These are phyloP conservation scores for Handroanthus guayacan DNA, from an alignment of 257 asterid species.

Conservation along the genomic window DNA sequence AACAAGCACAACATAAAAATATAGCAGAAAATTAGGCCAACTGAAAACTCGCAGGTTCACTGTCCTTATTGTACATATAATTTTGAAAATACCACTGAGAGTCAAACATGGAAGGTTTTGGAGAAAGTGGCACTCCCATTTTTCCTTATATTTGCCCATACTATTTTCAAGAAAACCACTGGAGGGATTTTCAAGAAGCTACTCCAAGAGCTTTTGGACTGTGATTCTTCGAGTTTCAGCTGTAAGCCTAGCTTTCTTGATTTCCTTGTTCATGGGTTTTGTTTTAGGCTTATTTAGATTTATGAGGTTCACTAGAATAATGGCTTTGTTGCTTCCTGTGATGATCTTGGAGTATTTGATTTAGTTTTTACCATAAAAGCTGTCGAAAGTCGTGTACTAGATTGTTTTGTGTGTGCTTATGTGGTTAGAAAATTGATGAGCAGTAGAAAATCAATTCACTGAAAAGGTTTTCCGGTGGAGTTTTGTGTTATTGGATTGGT, in stretches of 20 bases:
- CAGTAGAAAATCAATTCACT: conserved; percentile 10
- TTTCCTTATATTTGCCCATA: conserved; percentile 34
- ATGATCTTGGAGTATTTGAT: conserved; percentile 27
- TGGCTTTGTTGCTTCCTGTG: conserved; percentile 1
- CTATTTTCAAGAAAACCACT: neutral
- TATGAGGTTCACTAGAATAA: neutral
- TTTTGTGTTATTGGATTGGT: too few species aligned
- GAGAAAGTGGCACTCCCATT: conserved; percentile 31
- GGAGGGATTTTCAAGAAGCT: neutral
- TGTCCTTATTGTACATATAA: neutral
- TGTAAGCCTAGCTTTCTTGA: conserved; percentile 16
- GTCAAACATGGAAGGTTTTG: conserved; percentile 28
- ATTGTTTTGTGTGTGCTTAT: neutral
- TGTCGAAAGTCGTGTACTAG: neutral
- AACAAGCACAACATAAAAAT: neutral
- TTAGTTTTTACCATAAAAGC: neutral
- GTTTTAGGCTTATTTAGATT: neutral
- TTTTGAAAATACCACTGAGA: neutral
- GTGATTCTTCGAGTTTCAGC: conserved; percentile 16
- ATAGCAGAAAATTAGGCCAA: neutral
- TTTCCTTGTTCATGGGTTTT: neutral
- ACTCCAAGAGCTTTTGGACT: conserved; percentile 4
- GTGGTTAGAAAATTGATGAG: conserved; percentile 7
- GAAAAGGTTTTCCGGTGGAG: neutral
- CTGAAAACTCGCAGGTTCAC: neutral